Evolutionary conservation across 164 flowering plant genomes (phyloP).

Genomic region (Chimonanthus praecox): DNA sequence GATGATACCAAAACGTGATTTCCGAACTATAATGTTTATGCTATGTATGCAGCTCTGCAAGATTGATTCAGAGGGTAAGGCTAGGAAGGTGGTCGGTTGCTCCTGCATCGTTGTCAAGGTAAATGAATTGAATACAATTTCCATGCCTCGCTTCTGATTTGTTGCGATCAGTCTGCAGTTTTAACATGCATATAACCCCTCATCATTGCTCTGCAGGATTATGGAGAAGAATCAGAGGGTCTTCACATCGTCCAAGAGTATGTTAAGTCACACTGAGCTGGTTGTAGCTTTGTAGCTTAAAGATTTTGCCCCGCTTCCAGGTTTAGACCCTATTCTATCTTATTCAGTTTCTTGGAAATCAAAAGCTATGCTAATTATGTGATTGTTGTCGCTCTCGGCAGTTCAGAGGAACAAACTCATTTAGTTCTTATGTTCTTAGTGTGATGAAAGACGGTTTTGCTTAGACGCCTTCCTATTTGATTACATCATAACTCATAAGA

Average conservation of each 20-base stretch:
- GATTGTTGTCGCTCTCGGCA: not conserved
- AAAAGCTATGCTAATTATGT: not conserved
- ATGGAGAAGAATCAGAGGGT: constrained; percentile 48
- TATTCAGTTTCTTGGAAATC: not conserved
- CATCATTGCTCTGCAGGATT: constrained; percentile 31
- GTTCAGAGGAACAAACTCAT: not conserved
- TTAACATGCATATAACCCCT: not conserved
- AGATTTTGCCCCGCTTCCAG: not conserved
- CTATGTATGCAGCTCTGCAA: constrained; percentile 60
- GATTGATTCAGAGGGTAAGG: constrained; percentile 83
- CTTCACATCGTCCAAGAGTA: constrained; percentile 46
- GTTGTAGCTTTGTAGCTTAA: not conserved
- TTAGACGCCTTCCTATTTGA: too few relatives aligned
- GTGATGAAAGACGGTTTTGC: too few relatives aligned
- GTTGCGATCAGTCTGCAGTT: not conserved
- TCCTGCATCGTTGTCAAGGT: constrained; percentile 82
- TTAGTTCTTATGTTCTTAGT: too few relatives aligned
- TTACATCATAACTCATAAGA: too few relatives aligned
- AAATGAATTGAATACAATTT: not conserved
- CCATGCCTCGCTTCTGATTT: not conserved
- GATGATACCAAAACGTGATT: not conserved
- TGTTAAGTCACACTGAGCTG: constrained; percentile 38
- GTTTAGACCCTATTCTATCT: not conserved
- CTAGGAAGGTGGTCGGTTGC: constrained; percentile 79
- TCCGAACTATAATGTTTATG: not conserved